These are phyloP conservation scores for Pyrenophora seminiperda DNA, from an alignment of 2,329 filamentous ascomycete genomes.

Conservation along the genomic window DNA sequence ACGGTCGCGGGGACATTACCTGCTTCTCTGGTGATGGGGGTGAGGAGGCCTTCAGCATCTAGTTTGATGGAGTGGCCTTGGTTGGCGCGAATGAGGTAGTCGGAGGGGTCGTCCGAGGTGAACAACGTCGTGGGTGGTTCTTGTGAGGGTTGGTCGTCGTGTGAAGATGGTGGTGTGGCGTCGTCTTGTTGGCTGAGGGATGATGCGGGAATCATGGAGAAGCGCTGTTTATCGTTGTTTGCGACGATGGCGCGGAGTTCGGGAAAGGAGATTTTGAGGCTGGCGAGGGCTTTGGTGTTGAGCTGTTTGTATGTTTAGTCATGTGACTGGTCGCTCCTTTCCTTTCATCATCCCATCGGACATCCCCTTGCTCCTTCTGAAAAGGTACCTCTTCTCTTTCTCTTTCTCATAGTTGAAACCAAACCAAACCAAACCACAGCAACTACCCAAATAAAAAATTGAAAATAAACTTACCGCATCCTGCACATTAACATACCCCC, in stretches of 20 bases:
- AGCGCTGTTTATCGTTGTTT: slow-evolving; percentile 88
- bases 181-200: slow-evolving; percentile 15
- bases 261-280: slow-evolving; percentile 72
- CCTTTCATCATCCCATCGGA: too few species aligned
- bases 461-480: slow-evolving; percentile 58
- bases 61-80: slow-evolving; percentile 88
- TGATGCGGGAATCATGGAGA: slow-evolving; percentile 69
- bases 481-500: slow-evolving; percentile 65
- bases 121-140: slow-evolving; percentile 11
- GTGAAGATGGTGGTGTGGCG: slow-evolving; percentile 1
- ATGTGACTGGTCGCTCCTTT: too few species aligned
- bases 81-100: slow-evolving; percentile 91
- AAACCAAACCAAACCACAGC: too few species aligned
- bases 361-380: too few species aligned
- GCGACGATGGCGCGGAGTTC: slow-evolving; percentile 74
- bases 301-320: slow-evolving; percentile 60
- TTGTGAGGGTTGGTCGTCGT: slow-evolving; percentile 17
- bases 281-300: slow-evolving; percentile 64
- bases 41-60: slow-evolving; percentile 72
- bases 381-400: too few species aligned
- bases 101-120: slow-evolving; percentile 57
- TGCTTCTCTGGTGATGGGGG: slow-evolving; percentile 62
- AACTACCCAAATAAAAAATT: background rate
- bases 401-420: too few species aligned
- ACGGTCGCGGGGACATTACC: slow-evolving; percentile 68